Percentiles rank a stretch among this genome's conserved stretches.
These are phyloP conservation scores for Russula earlei DNA, from an alignment of 768 basidiomycete genomes.

Conservation along the genomic window DNA sequence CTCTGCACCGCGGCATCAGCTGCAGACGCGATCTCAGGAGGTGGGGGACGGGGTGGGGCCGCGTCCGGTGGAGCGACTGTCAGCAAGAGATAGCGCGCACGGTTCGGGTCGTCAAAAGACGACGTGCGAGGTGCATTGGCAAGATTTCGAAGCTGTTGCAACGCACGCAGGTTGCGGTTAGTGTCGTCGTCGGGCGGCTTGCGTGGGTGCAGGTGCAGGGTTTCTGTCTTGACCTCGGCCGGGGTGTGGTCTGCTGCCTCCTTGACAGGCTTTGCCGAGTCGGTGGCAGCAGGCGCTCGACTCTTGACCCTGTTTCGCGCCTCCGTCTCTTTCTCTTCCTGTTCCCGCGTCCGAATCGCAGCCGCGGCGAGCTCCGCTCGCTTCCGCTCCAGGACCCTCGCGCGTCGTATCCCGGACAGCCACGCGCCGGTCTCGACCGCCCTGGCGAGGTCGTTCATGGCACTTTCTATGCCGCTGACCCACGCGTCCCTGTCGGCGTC, in stretches of 20 bases:
- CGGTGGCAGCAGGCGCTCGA: neutral
- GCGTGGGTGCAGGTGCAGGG: neutral
- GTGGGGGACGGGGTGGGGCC: constrained; percentile 24
- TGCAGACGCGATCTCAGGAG: constrained; percentile 31
- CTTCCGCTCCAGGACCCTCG: constrained; percentile 4
- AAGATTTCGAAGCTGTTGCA: constrained; percentile 24
- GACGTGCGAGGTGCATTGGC: constrained; percentile 24
- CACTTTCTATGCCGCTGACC: constrained; percentile 1
- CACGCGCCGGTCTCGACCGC: constrained; percentile 5
- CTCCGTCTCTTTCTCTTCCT: constrained; percentile 13
- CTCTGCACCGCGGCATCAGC: constrained; percentile 28
- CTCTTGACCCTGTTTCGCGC: constrained; percentile 1
- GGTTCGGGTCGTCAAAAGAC: constrained; percentile 24
- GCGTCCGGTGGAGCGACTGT: constrained; percentile 32
- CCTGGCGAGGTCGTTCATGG: constrained; percentile 12
- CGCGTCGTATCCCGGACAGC: constrained; percentile 9
- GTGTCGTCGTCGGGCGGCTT: constrained; percentile 4
- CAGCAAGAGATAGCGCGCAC: constrained; percentile 41
- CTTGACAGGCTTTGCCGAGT: constrained; percentile 1
- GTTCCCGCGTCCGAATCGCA: constrained; percentile 2
- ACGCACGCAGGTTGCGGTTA: constrained; percentile 16
- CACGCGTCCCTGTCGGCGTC: constrained; percentile 12
- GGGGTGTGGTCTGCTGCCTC: neutral
- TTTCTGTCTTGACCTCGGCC: constrained; percentile 1
- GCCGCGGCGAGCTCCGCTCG: neutral